Base-by-base conservation (phyloP, 768 basidiomycete species). In the Hericium rajendrae region DNA sequence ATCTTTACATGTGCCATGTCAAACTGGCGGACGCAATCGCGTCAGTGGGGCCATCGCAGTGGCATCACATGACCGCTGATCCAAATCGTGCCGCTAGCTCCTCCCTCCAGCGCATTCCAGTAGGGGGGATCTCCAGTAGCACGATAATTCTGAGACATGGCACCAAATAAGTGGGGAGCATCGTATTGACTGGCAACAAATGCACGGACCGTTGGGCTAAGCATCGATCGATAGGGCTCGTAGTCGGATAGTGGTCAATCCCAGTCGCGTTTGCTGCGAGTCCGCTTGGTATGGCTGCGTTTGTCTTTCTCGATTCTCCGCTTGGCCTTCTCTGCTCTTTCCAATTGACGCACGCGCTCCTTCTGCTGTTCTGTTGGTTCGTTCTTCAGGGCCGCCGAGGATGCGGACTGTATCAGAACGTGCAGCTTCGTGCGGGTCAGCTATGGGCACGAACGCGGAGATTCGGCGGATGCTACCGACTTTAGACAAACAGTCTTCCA, bases 401-500 rank as follows among this genome's bases (percentile, higher is more conserved):
- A 73, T 0, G 83, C 75, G 5, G 70, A 60, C 12, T 80, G 59
- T 41, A 88, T 71, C 20, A 85, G 60, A 13, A 68, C 55, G 59
- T 83, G 84, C 37, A 86, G 74, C 85, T 88, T 53, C 26, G 38
- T 39, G 28, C 13, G 56, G 32, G 38, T 38, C 40, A 58, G 8
- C 37, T 32, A 56, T 51, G 38, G 15, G 38, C 43, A 18, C 16
- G 13, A 20, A 26, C 52, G 18, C 51, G 56, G 43, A 55, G 28
- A 51, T 13, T 9, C 13, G 43, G n/a, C 20, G 43, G 26, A 38
- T 2, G 20, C 50, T 48, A 58, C 65, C 53, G 40, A 67, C 89
- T 76, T 88, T 91, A 4, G 71, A 62, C 41, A 91, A 72, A 60
- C 84, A 86, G 56, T 91, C 86, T 10, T 85, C 80, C 16, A 89